Conservation (phyloP, 2,329 filamentous ascomycete genomes). For the Pleurostoma richardsiae region DNA sequence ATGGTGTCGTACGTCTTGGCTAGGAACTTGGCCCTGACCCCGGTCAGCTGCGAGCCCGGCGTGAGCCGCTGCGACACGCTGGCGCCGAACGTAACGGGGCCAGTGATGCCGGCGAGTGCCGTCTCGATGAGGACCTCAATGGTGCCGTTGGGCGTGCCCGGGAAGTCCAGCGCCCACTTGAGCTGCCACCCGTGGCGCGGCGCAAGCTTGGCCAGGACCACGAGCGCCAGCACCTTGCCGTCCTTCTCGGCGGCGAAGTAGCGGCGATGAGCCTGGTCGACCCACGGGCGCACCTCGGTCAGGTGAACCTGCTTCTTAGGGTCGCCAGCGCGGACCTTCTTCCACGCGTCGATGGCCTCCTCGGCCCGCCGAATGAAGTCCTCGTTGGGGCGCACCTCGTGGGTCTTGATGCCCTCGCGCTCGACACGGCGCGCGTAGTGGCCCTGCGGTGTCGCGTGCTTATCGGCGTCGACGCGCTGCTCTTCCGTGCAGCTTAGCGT, state of each 20-base stretch:
- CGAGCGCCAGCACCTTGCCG: constrained; percentile 68
- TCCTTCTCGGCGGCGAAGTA: constrained; percentile 78
- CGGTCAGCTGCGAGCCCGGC: constrained; percentile 76
- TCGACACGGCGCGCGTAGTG: constrained; percentile 63
- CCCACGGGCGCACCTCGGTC: constrained; percentile 85
- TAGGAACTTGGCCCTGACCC: constrained; percentile 74
- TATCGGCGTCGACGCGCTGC: constrained; percentile 78
- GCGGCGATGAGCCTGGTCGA: constrained; percentile 75
- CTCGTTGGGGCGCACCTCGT: constrained; percentile 63
- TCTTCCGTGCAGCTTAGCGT: constrained; percentile 85
- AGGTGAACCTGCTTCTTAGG: constrained; percentile 71
- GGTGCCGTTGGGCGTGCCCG: constrained; percentile 74
- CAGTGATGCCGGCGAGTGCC: constrained; percentile 49
- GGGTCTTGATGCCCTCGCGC: constrained; percentile 77
- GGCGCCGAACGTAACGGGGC: constrained; percentile 78
- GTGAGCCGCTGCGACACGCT: constrained; percentile 71
- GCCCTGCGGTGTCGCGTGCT: constrained; percentile 59
- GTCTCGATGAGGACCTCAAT: constrained; percentile 80
- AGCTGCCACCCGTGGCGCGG: constrained; percentile 86
- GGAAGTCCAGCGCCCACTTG: constrained; percentile 95
- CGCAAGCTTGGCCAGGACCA: constrained; percentile 77
- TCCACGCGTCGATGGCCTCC: constrained; percentile 73
- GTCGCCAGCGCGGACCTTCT: constrained; percentile 70
- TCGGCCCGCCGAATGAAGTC: constrained; percentile 62
- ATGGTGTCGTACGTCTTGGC: constrained; percentile 78